Conservation (phyloP, 306 rosid species). For the Ormosia emarginata region DNA sequence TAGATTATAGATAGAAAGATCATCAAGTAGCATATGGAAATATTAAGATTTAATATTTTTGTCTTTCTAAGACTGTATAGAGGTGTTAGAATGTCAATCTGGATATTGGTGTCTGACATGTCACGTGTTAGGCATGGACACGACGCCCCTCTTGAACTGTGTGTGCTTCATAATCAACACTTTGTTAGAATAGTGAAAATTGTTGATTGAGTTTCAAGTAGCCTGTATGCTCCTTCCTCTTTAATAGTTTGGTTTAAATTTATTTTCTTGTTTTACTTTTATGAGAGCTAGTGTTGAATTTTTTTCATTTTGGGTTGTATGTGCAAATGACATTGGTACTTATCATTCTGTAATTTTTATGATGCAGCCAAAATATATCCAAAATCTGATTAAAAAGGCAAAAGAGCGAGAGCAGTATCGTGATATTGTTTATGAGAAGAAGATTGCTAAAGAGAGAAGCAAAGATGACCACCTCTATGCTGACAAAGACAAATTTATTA, state of each 20-base stretch:
- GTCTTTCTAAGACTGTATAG: background rate
- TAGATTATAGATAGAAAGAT: background rate
- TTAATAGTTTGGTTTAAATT: background rate
- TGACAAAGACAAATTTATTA: conserved; percentile 79
- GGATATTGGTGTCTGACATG: background rate
- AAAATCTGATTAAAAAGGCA: conserved; percentile 54
- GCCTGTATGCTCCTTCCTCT: background rate
- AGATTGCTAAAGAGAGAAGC: conserved; percentile 82
- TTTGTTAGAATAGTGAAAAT: background rate
- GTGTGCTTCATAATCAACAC: background rate
- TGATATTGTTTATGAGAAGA: conserved; percentile 76
- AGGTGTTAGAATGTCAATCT: background rate
- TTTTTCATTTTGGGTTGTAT: background rate
- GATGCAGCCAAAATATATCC: conserved; percentile 78
- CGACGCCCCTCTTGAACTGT: background rate
- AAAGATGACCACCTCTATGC: conserved; percentile 80
- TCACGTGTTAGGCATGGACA: background rate
- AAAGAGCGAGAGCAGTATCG: conserved; percentile 64
- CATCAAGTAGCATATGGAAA: background rate
- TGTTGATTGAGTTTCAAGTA: background rate
- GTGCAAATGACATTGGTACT: background rate
- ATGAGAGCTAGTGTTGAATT: background rate
- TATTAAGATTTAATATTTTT: background rate
- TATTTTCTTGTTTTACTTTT: conserved; percentile 9
- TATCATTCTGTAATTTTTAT: conserved; percentile 11